Conservation (phyloP, 139 green algal genomes). For the Chlamydomonas asymmetrica region DNA sequence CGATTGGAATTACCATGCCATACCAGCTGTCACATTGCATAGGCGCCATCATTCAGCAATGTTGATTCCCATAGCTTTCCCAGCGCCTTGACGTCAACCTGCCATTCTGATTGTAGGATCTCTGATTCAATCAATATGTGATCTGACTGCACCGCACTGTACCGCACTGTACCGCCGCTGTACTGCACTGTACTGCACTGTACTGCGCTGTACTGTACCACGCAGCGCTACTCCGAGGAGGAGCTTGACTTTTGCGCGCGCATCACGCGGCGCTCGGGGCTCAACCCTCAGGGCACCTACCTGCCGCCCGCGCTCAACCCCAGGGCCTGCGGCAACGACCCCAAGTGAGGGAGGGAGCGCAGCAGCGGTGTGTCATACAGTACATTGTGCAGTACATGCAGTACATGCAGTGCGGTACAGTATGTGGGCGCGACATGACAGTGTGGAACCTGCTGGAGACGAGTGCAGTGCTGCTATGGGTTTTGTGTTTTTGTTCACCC, state of each 20-base stretch:
- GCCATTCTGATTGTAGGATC: not conserved
- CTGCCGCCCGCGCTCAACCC: not conserved
- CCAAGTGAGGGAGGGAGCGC: not conserved
- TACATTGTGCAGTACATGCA: constrained; percentile 1
- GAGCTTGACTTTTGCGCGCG: constrained; percentile 22
- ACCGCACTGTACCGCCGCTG: no score
- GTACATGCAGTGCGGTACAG: constrained; percentile 8
- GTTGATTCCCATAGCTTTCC: not conserved
- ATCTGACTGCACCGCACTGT: not conserved
- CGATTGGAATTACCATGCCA: no score
- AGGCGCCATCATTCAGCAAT: no score
- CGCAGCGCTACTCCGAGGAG: constrained; percentile 15
- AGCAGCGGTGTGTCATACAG: not conserved
- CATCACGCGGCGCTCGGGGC: constrained; percentile 4
- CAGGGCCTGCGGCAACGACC: not conserved
- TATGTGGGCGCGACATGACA: not conserved
- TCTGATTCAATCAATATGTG: not conserved
- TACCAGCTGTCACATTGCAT: no score
- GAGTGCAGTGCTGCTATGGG: not conserved
- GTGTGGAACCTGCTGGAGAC: not conserved
- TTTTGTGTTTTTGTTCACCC: not conserved
- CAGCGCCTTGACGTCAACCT: not conserved
- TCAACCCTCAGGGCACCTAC: not conserved
- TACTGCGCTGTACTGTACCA: not conserved
- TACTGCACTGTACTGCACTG: not conserved